Base-by-base conservation (phyloP, 176 grass and related monocot genomes). In the Aegilops speltoides region DNA sequence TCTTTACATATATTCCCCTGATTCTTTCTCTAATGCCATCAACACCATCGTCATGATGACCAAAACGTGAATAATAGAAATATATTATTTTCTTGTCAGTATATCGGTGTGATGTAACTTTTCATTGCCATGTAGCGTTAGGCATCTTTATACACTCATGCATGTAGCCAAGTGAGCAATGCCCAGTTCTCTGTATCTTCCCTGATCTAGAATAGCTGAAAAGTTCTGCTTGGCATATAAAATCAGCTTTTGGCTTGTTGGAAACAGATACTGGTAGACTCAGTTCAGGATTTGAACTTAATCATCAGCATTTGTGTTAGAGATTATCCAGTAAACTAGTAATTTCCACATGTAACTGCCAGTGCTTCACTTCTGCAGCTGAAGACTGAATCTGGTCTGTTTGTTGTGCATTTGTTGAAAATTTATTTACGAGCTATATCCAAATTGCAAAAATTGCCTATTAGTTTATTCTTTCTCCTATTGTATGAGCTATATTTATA, bases 1-100 rank as follows among this genome's bases (percentile, higher is more conserved):
- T 83, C 63, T 23, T 68, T 84, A 43, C 29, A 78, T 31, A 64
- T 66, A 41, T 68, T 71, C 43, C 83, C 4, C 77, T 24, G 50
- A 54, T 54, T 54, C 62, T 83, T 37, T 77, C 77, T 91, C 19
- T 65, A 68, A 75, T 77, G 19, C 36, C 0, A 2, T 81, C 15
- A 82, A 69, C 43, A 28, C 23, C 29, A 54, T 16, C 50, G 16
- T 37, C 84, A 11, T 62, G 22, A 2, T 77, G 10, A 63, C 14
- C 19, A 87, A 28, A 40, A 10, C 25, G 2, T 69, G 52, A 12
- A n/a, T 24, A 23, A 52, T 24, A 64, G 8, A 78, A 46, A 64
- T 70, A 33, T 0, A 23, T 34, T 10, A 6, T 69, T 69, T 45
- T 89, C 14, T 41, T 72, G 40, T 24, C 9, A 4, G 10, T 79